These are phyloP conservation scores for Citrus inodora DNA, from an alignment of 345 rosid genomes.

Conservation along the genomic window DNA sequence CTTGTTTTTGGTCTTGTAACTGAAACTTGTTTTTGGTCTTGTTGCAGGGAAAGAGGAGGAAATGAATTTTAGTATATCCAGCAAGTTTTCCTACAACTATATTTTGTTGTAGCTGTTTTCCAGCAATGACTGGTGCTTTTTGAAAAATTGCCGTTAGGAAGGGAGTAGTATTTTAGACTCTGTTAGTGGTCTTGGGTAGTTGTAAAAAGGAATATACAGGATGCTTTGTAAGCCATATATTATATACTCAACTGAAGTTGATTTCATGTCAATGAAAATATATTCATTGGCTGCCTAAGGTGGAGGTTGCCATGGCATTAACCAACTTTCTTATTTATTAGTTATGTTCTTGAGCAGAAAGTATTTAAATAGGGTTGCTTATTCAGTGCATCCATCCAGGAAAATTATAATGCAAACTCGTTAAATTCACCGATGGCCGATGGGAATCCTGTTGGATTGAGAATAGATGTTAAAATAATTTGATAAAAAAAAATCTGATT, in stretches of 20 bases:
- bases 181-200: background rate
- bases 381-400: background rate
- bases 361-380: background rate
- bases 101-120: background rate
- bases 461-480: background rate
- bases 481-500: background rate
- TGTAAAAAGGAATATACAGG: constrained; percentile 2
- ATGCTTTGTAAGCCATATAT: background rate
- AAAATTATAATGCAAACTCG: background rate
- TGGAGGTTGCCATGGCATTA: background rate
- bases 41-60: constrained; percentile 72
- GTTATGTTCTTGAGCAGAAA: background rate
- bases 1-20: background rate
- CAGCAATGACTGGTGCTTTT: background rate
- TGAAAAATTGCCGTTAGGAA: background rate
- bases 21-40: background rate
- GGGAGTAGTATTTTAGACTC: background rate
- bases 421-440: background rate
- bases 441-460: background rate
- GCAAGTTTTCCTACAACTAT: constrained; percentile 9
- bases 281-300: background rate
- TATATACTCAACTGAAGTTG: background rate
- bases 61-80: constrained; percentile 28
- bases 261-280: background rate
- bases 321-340: background rate